Evolutionary conservation across 768 basidiomycete species (phyloP), one percentile per base, ranked within the genome.

Genomic region (Clitopilus passeckerianus): DNA sequence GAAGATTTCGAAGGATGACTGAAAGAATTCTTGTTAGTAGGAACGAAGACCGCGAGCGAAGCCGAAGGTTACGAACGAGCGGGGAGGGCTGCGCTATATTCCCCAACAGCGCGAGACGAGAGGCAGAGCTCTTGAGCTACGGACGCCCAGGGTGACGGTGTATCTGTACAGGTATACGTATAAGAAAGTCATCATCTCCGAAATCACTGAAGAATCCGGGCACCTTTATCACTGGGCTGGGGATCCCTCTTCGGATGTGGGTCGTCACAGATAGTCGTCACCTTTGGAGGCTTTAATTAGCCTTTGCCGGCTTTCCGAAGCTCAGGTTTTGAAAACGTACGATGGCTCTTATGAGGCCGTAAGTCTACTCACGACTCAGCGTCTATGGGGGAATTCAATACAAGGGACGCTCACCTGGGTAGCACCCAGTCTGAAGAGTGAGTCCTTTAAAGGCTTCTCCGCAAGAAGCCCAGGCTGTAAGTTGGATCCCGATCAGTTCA

Each of bases 361-460:
- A 41, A 9, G 34, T 23, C 37, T 56, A 14, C 1, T 22, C 44
- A 12, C 5, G 23, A 27, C 41, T 24, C 33, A 41, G 18, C 18
- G 22, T 5, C 34, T 35, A 27, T 20, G 15, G 20, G 2, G 6
- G 15, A 33, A 54, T 6, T 54, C 30, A 1, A n/a, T 33, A 6
- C 9, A 5, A 27, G 6, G 20, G 2, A 7, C 2, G n/a, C 20
- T 18, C 23, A 54, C 59, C 59, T 52, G 44, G 9, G 59, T 59
- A 30, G 43, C 55, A 7, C 59, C 59, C 15, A 59, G 59, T 24
- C 37, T 23, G 34, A 59, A 59, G 10, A 53, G 53, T 18, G 9
- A n/a, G 30, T 23, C 24, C 34, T n/a, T n/a, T n/a, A 54, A 37
- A 1, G 34, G 37, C 5, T 23, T 27, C 55, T 59, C 59, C 27